These are phyloP conservation scores for Kluyveromyces nonfermentans DNA, from an alignment of 805 yeast species.

Conservation along the genomic window DNA sequence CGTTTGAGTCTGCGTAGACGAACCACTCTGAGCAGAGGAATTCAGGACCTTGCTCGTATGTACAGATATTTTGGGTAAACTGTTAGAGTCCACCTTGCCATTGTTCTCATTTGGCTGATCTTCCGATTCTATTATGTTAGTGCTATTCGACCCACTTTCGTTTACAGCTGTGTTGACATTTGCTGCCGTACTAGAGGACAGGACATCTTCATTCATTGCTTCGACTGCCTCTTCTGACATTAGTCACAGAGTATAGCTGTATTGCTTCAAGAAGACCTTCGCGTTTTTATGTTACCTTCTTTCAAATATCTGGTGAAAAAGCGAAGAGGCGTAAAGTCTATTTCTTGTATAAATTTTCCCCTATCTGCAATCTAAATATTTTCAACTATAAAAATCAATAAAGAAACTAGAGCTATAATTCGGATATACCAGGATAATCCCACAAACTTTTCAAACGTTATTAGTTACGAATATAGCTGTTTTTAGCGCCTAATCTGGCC, in stretches of 20 bases:
- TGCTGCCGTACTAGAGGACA: neutral
- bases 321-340: neutral
- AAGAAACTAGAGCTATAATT: neutral
- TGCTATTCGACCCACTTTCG: neutral
- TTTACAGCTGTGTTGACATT: neutral
- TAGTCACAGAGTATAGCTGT: neutral
- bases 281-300: neutral
- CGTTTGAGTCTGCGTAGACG: constrained; percentile 4
- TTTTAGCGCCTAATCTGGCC: too few species aligned
- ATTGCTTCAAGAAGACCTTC: neutral
- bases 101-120: neutral
- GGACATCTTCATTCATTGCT: neutral
- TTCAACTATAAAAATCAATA: neutral
- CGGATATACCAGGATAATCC: too few species aligned
- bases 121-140: neutral
- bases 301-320: too few species aligned
- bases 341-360: neutral
- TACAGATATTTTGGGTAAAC: neutral
- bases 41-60: neutral
- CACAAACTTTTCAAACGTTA: too few species aligned
- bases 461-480: too few species aligned
- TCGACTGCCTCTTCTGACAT: neutral
- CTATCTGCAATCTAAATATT: neutral
- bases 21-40: constrained; percentile 1
- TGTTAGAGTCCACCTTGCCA: neutral